A percentile compares a stretch with the other conserved stretches of the same genome.
These are phyloP conservation scores for Mikania micrantha DNA, from an alignment of 129 eudicot species.

Conservation along the genomic window DNA sequence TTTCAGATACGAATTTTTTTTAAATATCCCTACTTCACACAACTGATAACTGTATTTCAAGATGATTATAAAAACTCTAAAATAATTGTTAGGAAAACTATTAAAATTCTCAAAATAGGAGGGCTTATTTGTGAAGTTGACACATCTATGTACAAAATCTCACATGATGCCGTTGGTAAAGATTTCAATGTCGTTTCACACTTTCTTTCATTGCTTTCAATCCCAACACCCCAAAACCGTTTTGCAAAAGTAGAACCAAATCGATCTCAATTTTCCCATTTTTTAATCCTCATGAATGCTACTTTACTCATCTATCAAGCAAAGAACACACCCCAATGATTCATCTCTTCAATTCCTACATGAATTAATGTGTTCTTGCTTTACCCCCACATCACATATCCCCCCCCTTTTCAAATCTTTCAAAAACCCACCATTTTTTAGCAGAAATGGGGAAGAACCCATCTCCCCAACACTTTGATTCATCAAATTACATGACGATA, in stretches of 20 bases:
- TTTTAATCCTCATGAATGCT: constrained; percentile 35
- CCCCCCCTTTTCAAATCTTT: not conserved
- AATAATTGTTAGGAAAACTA: no score
- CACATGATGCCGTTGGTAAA: no score
- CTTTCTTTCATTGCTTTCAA: no score
- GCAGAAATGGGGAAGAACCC: constrained; percentile 43
- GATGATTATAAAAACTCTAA: no score
- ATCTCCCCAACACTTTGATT: constrained; percentile 27
- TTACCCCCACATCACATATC: constrained; percentile 8
- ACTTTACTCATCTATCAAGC: constrained; percentile 43
- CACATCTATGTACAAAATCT: no score
- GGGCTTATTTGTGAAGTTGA: no score
- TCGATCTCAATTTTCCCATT: not conserved
- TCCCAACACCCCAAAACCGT: constrained; percentile 14
- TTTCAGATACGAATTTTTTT: no score
- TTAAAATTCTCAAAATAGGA: no score
- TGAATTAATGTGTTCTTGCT: constrained; percentile 18
- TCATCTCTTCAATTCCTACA: constrained; percentile 8
- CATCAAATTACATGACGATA: constrained; percentile 15
- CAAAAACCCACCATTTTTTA: constrained; percentile 3
- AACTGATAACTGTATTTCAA: no score
- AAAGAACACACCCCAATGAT: constrained; percentile 23
- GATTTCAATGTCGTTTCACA: no score
- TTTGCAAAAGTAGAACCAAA: not conserved
- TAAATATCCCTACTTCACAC: no score